These are phyloP conservation scores for Trametes punicea DNA, from an alignment of 768 basidiomycete species.

Conservation along the genomic window DNA sequence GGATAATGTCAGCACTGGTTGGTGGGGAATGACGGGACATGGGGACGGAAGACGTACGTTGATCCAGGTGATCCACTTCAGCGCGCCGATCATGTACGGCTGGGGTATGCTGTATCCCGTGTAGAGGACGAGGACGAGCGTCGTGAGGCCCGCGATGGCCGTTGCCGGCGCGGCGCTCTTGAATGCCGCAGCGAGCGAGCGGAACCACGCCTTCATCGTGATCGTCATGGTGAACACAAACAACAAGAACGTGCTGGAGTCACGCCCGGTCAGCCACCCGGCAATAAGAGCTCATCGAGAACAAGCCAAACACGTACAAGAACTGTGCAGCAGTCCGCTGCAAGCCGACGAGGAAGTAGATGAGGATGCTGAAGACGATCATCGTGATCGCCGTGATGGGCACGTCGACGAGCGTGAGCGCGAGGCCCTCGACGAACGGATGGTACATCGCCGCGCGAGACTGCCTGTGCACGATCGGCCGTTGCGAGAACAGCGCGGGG, in stretches of 20 bases:
- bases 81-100: constrained; percentile 62
- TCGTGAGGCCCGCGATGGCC: constrained; percentile 49
- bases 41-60: constrained; percentile 40
- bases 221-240: constrained; percentile 56
- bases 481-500: constrained; percentile 51
- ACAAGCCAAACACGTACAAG: constrained; percentile 45
- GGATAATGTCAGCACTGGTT: not conserved
- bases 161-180: constrained; percentile 59
- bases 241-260: constrained; percentile 52
- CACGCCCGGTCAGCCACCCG: not conserved
- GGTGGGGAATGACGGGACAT: not conserved
- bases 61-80: constrained; percentile 65
- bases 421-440: constrained; percentile 51
- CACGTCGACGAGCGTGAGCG: constrained; percentile 58
- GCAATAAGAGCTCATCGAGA: not conserved
- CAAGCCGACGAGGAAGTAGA: constrained; percentile 63
- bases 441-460: constrained; percentile 60
- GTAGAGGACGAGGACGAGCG: constrained; percentile 55
- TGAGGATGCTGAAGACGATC: constrained; percentile 42
- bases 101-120: constrained; percentile 60
- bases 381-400: constrained; percentile 52
- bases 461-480: constrained; percentile 58
- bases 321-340: constrained; percentile 56
- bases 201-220: constrained; percentile 75
- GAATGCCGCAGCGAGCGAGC: constrained; percentile 59